Percentiles rank a stretch among this genome's conserved stretches.
These are phyloP conservation scores for Chalara sp. DNA, from an alignment of 2,329 filamentous ascomycete species.

Conservation along the genomic window DNA sequence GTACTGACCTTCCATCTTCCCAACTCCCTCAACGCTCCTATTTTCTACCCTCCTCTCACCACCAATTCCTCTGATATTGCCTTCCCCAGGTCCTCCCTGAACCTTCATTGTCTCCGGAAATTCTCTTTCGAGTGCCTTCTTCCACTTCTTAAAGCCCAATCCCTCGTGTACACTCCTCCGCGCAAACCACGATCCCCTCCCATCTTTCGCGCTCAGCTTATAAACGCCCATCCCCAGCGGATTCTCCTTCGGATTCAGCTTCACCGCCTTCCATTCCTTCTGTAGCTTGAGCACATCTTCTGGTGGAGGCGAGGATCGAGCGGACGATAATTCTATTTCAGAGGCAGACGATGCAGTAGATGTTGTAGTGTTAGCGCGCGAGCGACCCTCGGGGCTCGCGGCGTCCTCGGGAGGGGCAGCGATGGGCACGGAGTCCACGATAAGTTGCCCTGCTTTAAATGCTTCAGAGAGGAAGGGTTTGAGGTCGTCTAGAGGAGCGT, in stretches of 20 bases:
- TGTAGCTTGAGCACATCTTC: constrained; percentile 54
- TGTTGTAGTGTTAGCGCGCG: constrained; percentile 49
- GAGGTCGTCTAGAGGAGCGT: constrained; percentile 39
- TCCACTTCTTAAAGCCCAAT: constrained; percentile 71
- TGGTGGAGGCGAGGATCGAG: constrained; percentile 32
- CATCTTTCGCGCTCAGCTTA: constrained; percentile 72
- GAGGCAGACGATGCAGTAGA: constrained; percentile 38
- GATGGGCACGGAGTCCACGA: constrained; percentile 70
- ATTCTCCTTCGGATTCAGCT: constrained; percentile 65
- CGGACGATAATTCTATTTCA: constrained; percentile 45
- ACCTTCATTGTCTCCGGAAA: constrained; percentile 72
- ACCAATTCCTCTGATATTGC: constrained; percentile 77
- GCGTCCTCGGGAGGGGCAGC: constrained; percentile 38
- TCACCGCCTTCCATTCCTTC: constrained; percentile 79
- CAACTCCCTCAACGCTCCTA: constrained; percentile 45
- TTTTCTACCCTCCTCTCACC: constrained; percentile 70
- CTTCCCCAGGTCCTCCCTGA: constrained; percentile 62
- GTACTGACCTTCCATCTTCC: constrained; percentile 53
- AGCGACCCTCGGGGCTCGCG: constrained; percentile 40
- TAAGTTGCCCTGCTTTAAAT: constrained; percentile 60
- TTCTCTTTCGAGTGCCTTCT: constrained; percentile 68
- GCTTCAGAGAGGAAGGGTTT: constrained; percentile 48
- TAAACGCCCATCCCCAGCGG: constrained; percentile 71
- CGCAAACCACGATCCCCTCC: constrained; percentile 85
- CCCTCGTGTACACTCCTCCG: constrained; percentile 76